These are phyloP conservation scores for Colletotrichum orbiculare DNA, from an alignment of 2,329 filamentous ascomycete species.

Conservation along the genomic window DNA sequence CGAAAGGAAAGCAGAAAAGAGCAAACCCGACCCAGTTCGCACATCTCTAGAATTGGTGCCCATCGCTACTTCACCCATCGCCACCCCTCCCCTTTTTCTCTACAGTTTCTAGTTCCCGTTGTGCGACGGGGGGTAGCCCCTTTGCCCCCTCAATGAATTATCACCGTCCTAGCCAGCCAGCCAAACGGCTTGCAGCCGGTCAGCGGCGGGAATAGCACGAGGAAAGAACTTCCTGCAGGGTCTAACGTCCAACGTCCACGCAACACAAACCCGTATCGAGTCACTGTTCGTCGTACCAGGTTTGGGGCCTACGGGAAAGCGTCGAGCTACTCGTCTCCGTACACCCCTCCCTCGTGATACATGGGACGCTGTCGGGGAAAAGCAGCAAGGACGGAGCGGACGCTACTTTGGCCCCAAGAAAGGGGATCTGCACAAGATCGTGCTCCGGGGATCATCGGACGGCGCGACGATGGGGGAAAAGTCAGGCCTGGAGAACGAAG, in stretches of 20 bases:
- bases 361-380: not conserved
- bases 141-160: no score
- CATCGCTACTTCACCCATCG: not conserved
- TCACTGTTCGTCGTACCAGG: constrained; percentile 15
- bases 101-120: no score
- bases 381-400: not conserved
- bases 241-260: not conserved
- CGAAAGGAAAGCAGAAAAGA: not conserved
- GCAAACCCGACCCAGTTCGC: not conserved
- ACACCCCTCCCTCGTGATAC: not conserved
- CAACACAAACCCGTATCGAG: constrained; percentile 12
- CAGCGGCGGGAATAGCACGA: not conserved
- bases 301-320: constrained; percentile 8
- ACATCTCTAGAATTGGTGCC: no score
- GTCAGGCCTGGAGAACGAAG: not conserved
- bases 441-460: constrained; percentile 7
- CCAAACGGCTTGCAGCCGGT: constrained; percentile 17
- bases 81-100: not conserved
- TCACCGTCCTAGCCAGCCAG: not conserved
- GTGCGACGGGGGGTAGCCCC: no score
- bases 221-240: no score
- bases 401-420: not conserved
- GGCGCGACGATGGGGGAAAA: not conserved
- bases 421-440: constrained; percentile 1
- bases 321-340: not conserved